Evolutionary conservation across 768 basidiomycete species (phyloP).

Genomic region (Panaeolus papilionaceus): DNA sequence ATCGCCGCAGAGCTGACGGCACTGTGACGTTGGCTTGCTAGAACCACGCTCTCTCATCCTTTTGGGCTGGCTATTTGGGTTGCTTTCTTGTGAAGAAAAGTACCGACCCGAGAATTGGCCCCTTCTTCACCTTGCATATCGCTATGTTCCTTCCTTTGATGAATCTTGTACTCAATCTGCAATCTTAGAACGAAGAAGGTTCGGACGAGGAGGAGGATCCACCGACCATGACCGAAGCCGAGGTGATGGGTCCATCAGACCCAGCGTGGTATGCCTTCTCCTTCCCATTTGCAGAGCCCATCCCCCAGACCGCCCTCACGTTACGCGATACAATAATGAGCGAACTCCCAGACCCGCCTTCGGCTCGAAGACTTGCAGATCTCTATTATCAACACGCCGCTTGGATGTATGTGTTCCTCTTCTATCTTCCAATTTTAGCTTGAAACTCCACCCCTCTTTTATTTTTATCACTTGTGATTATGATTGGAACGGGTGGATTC

Average conservation of each 20-base stretch:
- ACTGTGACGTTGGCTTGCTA: not conserved
- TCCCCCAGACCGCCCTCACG: conserved; percentile 48
- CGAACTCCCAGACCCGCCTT: conserved; percentile 48
- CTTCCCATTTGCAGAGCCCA: conserved; percentile 60
- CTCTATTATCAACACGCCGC: conserved; percentile 72
- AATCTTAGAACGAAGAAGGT: conserved; percentile 63
- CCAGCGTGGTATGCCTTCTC: conserved; percentile 64
- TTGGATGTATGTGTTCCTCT: conserved; percentile 65
- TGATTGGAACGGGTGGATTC: not conserved
- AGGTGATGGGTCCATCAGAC: conserved; percentile 49
- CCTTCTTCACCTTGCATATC: conserved; percentile 2
- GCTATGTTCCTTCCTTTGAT: not conserved
- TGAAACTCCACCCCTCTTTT: conserved; percentile 10
- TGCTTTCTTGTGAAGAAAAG: not conserved
- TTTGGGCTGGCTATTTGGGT: not conserved
- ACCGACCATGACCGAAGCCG: conserved; percentile 31
- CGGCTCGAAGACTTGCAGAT: conserved; percentile 48
- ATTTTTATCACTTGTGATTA: not conserved
- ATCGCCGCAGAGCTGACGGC: not conserved
- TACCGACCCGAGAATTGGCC: not conserved
- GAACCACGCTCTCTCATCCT: not conserved
- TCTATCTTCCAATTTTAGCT: not conserved
- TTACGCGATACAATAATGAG: conserved; percentile 51
- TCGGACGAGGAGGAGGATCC: conserved; percentile 58
- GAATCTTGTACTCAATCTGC: not conserved